Conservation (phyloP, 495 filamentous ascomycete species). For the Hypomontagnella monticulosa region DNA sequence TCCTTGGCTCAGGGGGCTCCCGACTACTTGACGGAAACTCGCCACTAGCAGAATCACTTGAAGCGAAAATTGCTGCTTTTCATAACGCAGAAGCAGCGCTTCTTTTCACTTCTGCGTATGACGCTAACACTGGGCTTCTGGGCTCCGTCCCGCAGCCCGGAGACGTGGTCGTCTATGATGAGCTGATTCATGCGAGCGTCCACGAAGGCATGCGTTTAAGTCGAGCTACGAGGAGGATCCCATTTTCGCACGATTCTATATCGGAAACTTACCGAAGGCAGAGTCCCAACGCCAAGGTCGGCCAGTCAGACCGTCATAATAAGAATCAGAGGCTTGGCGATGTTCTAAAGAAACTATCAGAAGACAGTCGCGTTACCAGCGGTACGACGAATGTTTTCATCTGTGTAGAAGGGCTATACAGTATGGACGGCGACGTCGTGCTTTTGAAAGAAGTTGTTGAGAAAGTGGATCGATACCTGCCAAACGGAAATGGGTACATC, state of each 20-base stretch:
- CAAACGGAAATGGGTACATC: constrained; percentile 68
- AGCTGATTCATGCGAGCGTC: constrained; percentile 78
- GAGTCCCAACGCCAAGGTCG: constrained; percentile 2
- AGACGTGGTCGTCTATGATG: constrained; percentile 78
- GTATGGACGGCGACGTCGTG: constrained; percentile 83
- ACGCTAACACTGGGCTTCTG: constrained; percentile 78
- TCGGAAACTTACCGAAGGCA: constrained; percentile 43
- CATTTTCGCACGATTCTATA: constrained; percentile 72
- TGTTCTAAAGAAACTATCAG: constrained; percentile 25
- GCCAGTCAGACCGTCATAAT: constrained; percentile 4
- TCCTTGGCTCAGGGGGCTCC: constrained; percentile 67
- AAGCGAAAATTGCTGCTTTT: constrained; percentile 70
- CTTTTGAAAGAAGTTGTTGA: constrained; percentile 68
- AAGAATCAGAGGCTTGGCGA: constrained; percentile 39
- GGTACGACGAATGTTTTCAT: constrained; percentile 67
- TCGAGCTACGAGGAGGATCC: constrained; percentile 57
- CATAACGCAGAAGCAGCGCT: constrained; percentile 71
- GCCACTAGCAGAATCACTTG: constrained; percentile 68
- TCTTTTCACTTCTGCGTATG: constrained; percentile 82
- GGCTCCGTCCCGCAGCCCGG: constrained; percentile 72
- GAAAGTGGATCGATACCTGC: constrained; percentile 65
- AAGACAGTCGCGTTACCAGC: constrained; percentile 31
- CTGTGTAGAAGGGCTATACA: constrained; percentile 79
- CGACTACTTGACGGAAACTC: constrained; percentile 78
- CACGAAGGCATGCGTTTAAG: constrained; percentile 81